These are phyloP conservation scores for Podospora comata DNA, from an alignment of 495 filamentous ascomycete genomes.

Conservation along the genomic window DNA sequence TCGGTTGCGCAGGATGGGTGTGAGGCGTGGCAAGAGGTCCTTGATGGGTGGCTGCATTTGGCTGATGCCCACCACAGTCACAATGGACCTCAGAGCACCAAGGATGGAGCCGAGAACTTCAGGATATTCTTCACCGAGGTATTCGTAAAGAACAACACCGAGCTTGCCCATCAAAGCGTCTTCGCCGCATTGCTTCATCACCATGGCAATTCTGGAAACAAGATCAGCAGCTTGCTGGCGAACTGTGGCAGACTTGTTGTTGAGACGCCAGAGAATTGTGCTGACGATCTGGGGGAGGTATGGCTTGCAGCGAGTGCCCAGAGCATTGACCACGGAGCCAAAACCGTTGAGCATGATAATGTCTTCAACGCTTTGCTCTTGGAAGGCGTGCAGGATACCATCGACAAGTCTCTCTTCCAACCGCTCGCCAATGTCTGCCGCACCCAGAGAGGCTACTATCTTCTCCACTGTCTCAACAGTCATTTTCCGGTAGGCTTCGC, in stretches of 20 bases:
- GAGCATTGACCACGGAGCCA: conserved; percentile 93
- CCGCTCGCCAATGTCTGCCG: conserved; percentile 88
- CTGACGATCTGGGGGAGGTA: conserved; percentile 95
- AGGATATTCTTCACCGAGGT: conserved; percentile 97
- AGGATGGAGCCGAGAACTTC: conserved; percentile 97
- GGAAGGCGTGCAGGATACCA: conserved; percentile 95
- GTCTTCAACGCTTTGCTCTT: conserved; percentile 97
- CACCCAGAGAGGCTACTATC: conserved; percentile 85
- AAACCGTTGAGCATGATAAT: conserved; percentile 98
- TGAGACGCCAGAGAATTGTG: conserved; percentile 95
- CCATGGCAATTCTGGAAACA: conserved; percentile 92
- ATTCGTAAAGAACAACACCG: conserved; percentile 95
- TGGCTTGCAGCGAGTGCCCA: conserved; percentile 90
- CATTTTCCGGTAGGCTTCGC: conserved; percentile 98
- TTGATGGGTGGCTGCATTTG: conserved; percentile 99
- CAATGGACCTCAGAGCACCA: conserved; percentile 90
- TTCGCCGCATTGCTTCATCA: conserved; percentile 98
- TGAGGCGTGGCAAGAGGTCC: conserved; percentile 91
- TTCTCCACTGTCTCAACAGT: conserved; percentile 97
- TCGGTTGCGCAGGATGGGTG: conserved; percentile 93
- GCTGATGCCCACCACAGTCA: conserved; percentile 96
- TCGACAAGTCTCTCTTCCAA: conserved; percentile 92
- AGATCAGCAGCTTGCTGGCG: conserved; percentile 97
- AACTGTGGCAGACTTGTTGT: conserved; percentile 95
- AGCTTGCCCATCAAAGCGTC: conserved; percentile 95